Evolutionary conservation across 352 stramenopile genomes (phyloP).

Genomic region (Pythium periplocum): DNA sequence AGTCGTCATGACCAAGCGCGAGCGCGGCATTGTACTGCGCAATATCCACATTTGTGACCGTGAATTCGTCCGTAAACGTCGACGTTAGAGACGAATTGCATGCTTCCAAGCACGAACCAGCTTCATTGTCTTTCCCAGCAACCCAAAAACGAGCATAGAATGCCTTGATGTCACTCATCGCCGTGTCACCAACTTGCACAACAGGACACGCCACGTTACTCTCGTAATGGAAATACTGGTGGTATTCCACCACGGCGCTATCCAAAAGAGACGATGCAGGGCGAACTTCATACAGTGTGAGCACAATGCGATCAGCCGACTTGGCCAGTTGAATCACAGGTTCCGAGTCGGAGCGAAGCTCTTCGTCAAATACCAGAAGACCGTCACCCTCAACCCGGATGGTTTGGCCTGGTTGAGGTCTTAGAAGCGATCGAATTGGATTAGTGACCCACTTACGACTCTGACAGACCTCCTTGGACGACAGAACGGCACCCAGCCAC

Average conservation of each 20-base stretch:
- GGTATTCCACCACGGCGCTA: slow-evolving; percentile 34
- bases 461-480: slow-evolving; percentile 44
- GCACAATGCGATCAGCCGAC: slow-evolving; percentile 26
- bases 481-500: slow-evolving; percentile 54
- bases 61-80: slow-evolving; percentile 62
- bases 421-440: slow-evolving; percentile 45
- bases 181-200: slow-evolving; percentile 34
- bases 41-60: slow-evolving; percentile 50
- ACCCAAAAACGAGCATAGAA: slow-evolving; percentile 81
- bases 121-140: slow-evolving; percentile 49
- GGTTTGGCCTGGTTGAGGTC: slow-evolving; percentile 38
- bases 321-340: slow-evolving; percentile 54
- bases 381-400: slow-evolving; percentile 18
- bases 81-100: slow-evolving; percentile 52
- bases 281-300: slow-evolving; percentile 52
- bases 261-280: slow-evolving; percentile 44
- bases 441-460: slow-evolving; percentile 71
- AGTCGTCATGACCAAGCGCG: slow-evolving; percentile 25
- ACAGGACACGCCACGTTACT: slow-evolving; percentile 42
- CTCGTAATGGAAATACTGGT: slow-evolving; percentile 52
- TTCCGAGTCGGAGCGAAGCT: slow-evolving; percentile 21
- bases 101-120: slow-evolving; percentile 45
- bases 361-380: slow-evolving; percentile 13
- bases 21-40: slow-evolving; percentile 55
- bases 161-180: slow-evolving; percentile 54